These are phyloP conservation scores for Alternaria viburni DNA, from an alignment of 2,329 filamentous ascomycete species.

Conservation along the genomic window DNA sequence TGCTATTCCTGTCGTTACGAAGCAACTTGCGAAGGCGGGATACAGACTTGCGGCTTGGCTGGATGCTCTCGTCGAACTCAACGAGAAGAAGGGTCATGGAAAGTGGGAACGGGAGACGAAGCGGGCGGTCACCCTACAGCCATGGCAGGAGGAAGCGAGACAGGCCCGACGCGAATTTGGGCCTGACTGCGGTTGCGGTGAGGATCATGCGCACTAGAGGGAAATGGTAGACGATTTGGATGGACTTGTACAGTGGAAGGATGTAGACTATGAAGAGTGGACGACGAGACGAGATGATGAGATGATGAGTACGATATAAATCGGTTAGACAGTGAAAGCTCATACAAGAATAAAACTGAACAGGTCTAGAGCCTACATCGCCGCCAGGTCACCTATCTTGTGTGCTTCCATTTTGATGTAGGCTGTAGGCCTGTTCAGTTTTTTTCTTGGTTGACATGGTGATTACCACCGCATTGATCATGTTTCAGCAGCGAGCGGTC, in stretches of 20 bases:
- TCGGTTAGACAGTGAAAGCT: not conserved
- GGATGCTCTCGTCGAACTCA: conserved; percentile 33
- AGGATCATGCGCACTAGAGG: conserved; percentile 31
- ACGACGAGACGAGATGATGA: not conserved
- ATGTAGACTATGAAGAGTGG: not conserved
- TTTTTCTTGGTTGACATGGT: not conserved
- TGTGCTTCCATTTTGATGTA: not conserved
- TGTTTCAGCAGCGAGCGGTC: not conserved
- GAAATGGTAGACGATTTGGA: not conserved
- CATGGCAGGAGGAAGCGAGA: conserved; percentile 38
- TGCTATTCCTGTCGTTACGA: conserved; percentile 48
- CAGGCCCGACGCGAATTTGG: conserved; percentile 36
- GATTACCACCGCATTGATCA: not conserved
- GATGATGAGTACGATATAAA: not conserved
- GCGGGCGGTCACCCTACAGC: conserved; percentile 25
- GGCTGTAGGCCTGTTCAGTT: not conserved
- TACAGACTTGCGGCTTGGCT: conserved; percentile 42
- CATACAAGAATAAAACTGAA: not conserved
- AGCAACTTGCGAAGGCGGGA: conserved; percentile 54
- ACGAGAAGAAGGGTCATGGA: conserved; percentile 14
- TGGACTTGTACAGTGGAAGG: not conserved
- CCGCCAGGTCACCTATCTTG: not conserved
- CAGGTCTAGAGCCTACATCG: not conserved
- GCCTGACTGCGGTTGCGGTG: conserved; percentile 30
- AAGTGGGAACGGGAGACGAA: conserved; percentile 16